A percentile compares a stretch with the other conserved stretches of the same genome.
Evolutionary conservation across 2,329 filamentous ascomycete genomes (phyloP).

Genomic region (Nigrospora sphaerica): DNA sequence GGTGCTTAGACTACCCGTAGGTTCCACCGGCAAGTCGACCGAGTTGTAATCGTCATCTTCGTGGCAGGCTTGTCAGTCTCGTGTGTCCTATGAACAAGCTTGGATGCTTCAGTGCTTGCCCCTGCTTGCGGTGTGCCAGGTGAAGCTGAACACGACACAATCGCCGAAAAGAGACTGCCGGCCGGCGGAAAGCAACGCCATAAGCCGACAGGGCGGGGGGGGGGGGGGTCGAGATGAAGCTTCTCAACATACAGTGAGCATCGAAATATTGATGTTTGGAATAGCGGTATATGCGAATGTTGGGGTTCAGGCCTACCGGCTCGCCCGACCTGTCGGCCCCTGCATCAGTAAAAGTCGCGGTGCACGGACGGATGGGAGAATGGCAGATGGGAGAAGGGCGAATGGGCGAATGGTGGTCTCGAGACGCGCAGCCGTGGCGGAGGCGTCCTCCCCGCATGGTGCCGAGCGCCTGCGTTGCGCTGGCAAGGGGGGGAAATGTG

Average conservation of each 20-base stretch:
- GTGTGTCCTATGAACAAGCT: not conserved
- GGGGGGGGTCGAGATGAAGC: not conserved
- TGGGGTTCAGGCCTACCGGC: constrained; percentile 56
- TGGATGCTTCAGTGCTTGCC: too few species aligned
- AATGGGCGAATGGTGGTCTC: too few species aligned
- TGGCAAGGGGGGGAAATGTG: too few species aligned
- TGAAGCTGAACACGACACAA: too few species aligned
- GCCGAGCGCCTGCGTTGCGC: too few species aligned
- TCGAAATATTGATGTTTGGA: constrained; percentile 83
- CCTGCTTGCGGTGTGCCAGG: too few species aligned
- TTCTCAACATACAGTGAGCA: constrained; percentile 66
- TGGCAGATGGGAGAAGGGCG: not conserved
- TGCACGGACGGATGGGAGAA: not conserved
- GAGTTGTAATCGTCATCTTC: constrained; percentile 82
- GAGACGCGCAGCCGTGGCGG: too few species aligned
- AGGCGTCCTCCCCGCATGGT: too few species aligned
- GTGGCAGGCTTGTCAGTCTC: constrained; percentile 6
- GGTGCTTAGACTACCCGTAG: constrained; percentile 33
- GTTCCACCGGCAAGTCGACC: constrained; percentile 46
- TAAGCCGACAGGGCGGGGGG: too few species aligned
- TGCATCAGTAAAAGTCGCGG: constrained; percentile 4
- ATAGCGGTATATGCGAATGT: constrained; percentile 87
- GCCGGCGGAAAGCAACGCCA: too few species aligned
- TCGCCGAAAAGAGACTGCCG: too few species aligned
- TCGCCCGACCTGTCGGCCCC: not conserved